Conservation (phyloP, 2,329 filamentous ascomycete genomes). For the Pseudopithomyces chartarum region DNA sequence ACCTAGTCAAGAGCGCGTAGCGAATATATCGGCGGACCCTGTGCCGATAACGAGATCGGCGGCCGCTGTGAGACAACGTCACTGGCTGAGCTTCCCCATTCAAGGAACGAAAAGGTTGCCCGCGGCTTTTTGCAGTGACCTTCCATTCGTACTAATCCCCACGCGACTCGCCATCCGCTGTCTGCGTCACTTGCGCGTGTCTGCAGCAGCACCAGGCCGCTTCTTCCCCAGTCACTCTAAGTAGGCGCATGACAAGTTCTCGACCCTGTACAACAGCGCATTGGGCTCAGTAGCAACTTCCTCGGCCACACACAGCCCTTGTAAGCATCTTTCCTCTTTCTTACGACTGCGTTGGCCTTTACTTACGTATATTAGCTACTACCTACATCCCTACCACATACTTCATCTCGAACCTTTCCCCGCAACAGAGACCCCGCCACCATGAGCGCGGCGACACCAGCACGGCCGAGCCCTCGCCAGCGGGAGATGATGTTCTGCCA, state of each 20-base stretch:
- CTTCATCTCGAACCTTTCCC: conserved; percentile 3
- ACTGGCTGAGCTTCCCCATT: conserved; percentile 21
- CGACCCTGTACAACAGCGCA: conserved; percentile 11
- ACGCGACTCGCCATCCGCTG: neutral
- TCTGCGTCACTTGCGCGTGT: conserved; percentile 8
- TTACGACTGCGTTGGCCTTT: neutral
- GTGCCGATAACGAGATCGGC: conserved; percentile 16
- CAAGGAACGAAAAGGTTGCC: conserved; percentile 26
- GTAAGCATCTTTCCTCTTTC: conserved; percentile 14
- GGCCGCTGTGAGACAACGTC: conserved; percentile 31
- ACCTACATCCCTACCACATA: conserved; percentile 8
- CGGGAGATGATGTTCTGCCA: conserved; percentile 85
- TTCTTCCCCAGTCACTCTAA: conserved; percentile 16
- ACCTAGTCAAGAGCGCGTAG: neutral
- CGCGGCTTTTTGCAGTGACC: conserved; percentile 15
- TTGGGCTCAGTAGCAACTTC: conserved; percentile 16
- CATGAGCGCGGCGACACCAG: conserved; percentile 29
- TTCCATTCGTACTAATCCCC: neutral
- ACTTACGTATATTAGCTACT: conserved; percentile 10
- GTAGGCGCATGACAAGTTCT: conserved; percentile 32
- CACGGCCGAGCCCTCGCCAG: conserved; percentile 26
- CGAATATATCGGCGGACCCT: conserved; percentile 23
- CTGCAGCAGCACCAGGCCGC: conserved; percentile 24
- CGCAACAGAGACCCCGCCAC: conserved; percentile 11
- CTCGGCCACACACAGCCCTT: conserved; percentile 5